A percentile compares a stretch with the other conserved stretches of the same genome.
These are phyloP conservation scores for Circinella umbellata DNA, from an alignment of 371 early-diverging fungal species.

Conservation along the genomic window DNA sequence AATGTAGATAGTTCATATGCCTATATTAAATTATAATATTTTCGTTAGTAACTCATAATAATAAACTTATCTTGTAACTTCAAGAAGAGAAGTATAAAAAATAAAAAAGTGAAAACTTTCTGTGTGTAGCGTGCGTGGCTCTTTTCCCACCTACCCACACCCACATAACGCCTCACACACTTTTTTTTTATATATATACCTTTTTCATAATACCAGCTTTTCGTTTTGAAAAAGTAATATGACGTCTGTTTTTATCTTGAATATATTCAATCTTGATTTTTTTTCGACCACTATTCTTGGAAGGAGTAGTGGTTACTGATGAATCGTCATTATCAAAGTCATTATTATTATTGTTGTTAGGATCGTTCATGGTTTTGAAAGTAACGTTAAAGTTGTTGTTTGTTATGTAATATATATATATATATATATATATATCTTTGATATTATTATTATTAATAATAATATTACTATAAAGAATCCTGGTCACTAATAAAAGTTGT, in stretches of 20 bases:
- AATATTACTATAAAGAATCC: no score
- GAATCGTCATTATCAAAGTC: conserved; percentile 46
- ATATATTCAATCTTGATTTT: conserved; percentile 98
- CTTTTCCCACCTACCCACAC: neutral
- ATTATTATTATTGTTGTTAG: conserved; percentile 26
- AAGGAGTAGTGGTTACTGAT: conserved; percentile 52
- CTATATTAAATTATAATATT: conserved; percentile 47
- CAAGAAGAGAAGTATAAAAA: no score
- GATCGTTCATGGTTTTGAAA: neutral
- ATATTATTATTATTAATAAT: neutral
- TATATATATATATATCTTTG: neutral
- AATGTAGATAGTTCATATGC: conserved; percentile 96
- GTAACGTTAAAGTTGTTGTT: neutral
- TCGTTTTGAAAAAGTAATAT: conserved; percentile 98
- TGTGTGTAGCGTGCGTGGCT: no score
- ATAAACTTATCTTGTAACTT: no score
- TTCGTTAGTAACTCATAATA: no score
- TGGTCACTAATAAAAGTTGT: no score
- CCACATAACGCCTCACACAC: neutral
- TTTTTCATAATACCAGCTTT: conserved; percentile 99
- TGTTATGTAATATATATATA: no score
- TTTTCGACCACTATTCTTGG: conserved; percentile 80
- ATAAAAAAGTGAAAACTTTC: no score
- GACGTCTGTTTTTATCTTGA: conserved; percentile 92
- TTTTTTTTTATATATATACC: conserved; percentile 39